Evolutionary conservation across 2,329 filamentous ascomycete species (phyloP), one percentile per base, ranked within the genome.

Genomic region (Neoarthrinium moseri): DNA sequence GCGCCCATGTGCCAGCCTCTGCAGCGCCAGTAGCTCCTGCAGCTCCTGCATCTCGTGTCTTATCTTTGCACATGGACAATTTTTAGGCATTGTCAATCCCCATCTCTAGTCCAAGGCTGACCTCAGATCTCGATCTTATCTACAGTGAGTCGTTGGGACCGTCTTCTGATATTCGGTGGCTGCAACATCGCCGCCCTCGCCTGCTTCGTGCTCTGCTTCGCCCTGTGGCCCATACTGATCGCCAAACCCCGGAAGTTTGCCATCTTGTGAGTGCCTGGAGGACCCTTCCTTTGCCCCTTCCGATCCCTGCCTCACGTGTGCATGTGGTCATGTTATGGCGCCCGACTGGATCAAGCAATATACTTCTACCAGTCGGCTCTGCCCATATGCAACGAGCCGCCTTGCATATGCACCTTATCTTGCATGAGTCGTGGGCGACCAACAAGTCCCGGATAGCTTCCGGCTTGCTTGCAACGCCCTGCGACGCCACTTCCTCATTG

Each of bases 71-170:
- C 62, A 64, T 63, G 62, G 59, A 54, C 58, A 56, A 51, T 48
- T 32, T 40, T 48, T 27, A n/a, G n/a, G n/a, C n/a, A n/a, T n/a
- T n/a, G n/a, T n/a, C n/a, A 45, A 49, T 56, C 55, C 58, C 50
- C 50, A 43, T 34, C 49, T 41, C 36, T 52, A 39, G 45, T 27
- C 48, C 39, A 41, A 56, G 48, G 57, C 60, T 67, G 56, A 64
- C 55, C 53, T 52, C 51, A 51, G 50, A 58, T 60, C 55, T 60
- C 52, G 55, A 64, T 60, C 42, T 51, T 46, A 22, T 52, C 24
- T 58, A 48, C 57, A 97, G 94, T 99, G 74, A 96, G 90, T 73
- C 83, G 92, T 72, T 97, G 92, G 94, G 94, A 99, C 72, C 88
- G 92, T 47, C 74, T 97, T 63, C 78, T 99, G 66, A 81, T 97